These are phyloP conservation scores for Metroxylon sagu DNA, from an alignment of 176 grass and related monocot genomes.

Conservation along the genomic window DNA sequence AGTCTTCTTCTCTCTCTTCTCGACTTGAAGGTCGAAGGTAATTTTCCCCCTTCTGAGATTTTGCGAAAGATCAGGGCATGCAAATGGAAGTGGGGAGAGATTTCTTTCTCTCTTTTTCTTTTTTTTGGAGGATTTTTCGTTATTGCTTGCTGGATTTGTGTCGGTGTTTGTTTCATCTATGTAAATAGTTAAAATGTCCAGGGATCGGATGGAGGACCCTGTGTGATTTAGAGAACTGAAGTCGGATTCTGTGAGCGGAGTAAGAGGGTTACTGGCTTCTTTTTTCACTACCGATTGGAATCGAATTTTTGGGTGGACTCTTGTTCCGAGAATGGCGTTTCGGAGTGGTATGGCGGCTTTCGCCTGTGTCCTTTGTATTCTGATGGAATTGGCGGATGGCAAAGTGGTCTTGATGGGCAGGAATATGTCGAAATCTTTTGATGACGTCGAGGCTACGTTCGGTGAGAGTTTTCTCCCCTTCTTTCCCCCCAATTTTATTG, in stretches of 20 bases:
- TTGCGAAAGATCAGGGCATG: no score
- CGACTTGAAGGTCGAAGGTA: conserved; percentile 1
- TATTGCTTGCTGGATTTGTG: conserved; percentile 11
- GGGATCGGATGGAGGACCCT: conserved; percentile 9
- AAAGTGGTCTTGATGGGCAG: no score
- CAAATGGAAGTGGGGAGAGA: no score
- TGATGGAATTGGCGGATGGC: no score
- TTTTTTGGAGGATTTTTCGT: background rate
- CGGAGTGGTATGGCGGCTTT: no score
- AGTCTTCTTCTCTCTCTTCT: background rate
- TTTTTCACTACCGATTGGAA: no score
- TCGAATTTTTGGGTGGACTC: conserved; percentile 4
- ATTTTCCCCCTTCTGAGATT: background rate
- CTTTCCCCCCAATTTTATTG: no score
- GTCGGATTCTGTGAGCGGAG: conserved; percentile 13
- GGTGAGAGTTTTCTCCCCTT: no score
- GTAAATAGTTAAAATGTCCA: conserved; percentile 22
- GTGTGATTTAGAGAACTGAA: background rate
- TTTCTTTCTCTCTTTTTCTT: background rate
- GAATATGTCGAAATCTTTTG: no score
- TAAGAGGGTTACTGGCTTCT: background rate
- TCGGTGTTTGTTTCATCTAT: background rate
- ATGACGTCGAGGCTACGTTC: no score
- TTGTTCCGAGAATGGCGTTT: background rate
- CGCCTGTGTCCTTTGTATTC: no score